Conservation (phyloP, 2,329 filamentous ascomycete species). For the Exophiala alcalophila region DNA sequence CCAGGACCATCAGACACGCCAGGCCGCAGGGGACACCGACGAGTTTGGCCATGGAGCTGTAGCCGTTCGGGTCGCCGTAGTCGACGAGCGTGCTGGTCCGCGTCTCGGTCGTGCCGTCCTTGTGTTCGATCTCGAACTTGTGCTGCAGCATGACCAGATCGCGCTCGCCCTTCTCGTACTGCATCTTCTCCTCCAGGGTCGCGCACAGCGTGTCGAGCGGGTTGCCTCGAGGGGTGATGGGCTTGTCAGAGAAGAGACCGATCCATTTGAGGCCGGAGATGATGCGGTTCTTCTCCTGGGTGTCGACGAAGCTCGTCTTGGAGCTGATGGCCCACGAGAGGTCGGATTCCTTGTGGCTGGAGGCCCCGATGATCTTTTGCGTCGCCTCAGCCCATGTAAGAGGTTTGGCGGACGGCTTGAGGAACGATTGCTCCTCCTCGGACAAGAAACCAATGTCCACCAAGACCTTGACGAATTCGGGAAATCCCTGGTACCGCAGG, state of each 20-base stretch:
- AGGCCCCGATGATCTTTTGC: slow-evolving; percentile 68
- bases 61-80: slow-evolving; percentile 70
- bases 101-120: slow-evolving; percentile 73
- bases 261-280: slow-evolving; percentile 70
- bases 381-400: slow-evolving; percentile 84
- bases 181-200: slow-evolving; percentile 86
- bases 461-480: slow-evolving; percentile 80
- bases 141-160: slow-evolving; percentile 69
- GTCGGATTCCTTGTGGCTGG: slow-evolving; percentile 64
- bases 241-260: slow-evolving; percentile 63
- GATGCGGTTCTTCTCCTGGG: slow-evolving; percentile 67
- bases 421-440: slow-evolving; percentile 63
- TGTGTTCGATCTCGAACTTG: slow-evolving; percentile 75
- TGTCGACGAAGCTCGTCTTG: slow-evolving; percentile 69
- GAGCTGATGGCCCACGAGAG: slow-evolving; percentile 69
- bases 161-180: slow-evolving; percentile 76
- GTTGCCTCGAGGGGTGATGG: slow-evolving; percentile 70
- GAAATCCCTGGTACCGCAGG: slow-evolving; percentile 84
- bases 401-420: slow-evolving; percentile 51
- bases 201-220: slow-evolving; percentile 89
- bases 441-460: slow-evolving; percentile 87
- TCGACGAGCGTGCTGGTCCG: slow-evolving; percentile 77
- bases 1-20: slow-evolving; percentile 72
- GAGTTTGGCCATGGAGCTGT: slow-evolving; percentile 78
- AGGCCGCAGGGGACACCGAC: slow-evolving; percentile 74